Evolutionary conservation across 2,329 filamentous ascomycete species (phyloP), one percentile per base, ranked within the genome.

Genomic region (Colletotrichum sp.): DNA sequence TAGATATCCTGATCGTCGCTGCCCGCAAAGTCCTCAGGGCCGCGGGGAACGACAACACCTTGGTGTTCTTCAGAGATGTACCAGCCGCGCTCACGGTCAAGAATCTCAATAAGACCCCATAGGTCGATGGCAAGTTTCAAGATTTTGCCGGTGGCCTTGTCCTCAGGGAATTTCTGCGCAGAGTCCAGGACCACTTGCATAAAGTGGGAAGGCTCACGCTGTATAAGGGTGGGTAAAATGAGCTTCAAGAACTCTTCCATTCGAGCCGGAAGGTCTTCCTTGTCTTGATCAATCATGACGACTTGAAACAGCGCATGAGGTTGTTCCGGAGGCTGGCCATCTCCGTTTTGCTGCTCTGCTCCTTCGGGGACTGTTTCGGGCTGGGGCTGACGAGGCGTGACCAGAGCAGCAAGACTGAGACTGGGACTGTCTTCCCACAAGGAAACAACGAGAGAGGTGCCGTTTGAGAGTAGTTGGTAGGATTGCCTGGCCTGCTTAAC

Each of bases 41-140:
- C 85, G 18, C 86, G 84, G 16, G 85, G 84, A 22, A 86, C 82
- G 39, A 85, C 82, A 16, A 86, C 82, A 1, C 83, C 82, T 15
- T 85, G 84, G 8, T 86, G 85, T 77, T 87, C 88, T 73, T 89
- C 87, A 6, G 88, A 81, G 77, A 92, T 90, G 39, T 85, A 87
- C 92, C 92, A 93, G 76, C 91, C 88, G 6, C 91, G 87, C 80
- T 93, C 91, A 65, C 91, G 88, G 80, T 93, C 91, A 74, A 93
- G 90, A 61, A 92, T 91, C 80, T 93, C 91, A 6, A 93, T 91
- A 7, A 92, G 86, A 0, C 90, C 90, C 92, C 92, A 93, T 3
- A 93, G 86, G 80, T 93, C 91, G 6, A 93, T 85, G 2, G 91
- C 90, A 74, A 90, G 88, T 69, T 87, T 87, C 8, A 93, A 84